Conservation (phyloP, 169 alveolate species). For the Plasmodium vivax region DNA sequence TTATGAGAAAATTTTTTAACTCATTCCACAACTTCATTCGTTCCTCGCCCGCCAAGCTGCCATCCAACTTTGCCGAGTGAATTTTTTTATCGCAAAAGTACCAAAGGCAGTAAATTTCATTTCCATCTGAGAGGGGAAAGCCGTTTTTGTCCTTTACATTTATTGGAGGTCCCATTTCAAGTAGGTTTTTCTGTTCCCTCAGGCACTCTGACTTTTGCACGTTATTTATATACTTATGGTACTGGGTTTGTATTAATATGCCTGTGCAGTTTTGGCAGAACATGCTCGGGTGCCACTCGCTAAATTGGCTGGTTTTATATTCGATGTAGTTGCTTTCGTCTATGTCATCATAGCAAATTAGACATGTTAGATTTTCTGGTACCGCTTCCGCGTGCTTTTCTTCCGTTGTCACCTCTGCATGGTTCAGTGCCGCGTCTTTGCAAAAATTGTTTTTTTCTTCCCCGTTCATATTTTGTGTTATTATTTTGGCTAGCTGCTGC, state of each 20-base stretch:
- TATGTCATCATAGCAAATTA: conserved; percentile 80
- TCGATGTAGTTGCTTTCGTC: conserved; percentile 78
- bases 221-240: conserved; percentile 80
- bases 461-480: background rate
- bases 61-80: conserved; percentile 83
- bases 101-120: conserved; percentile 83
- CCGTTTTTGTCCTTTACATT: conserved; percentile 84
- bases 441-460: background rate
- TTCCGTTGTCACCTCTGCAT: conserved; percentile 7
- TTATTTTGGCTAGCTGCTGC: background rate
- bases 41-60: conserved; percentile 83
- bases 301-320: conserved; percentile 69
- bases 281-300: conserved; percentile 78
- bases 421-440: background rate
- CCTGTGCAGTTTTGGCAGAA: conserved; percentile 78
- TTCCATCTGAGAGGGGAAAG: conserved; percentile 82
- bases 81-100: conserved; percentile 57
- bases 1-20: conserved; percentile 76
- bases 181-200: conserved; percentile 81
- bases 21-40: conserved; percentile 79
- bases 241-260: conserved; percentile 79
- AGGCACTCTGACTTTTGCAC: conserved; percentile 83
- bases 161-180: conserved; percentile 86
- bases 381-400: conserved; percentile 34
- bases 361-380: conserved; percentile 63